Evolutionary conservation across 2,329 filamentous ascomycete species (phyloP).

Genomic region (Diaporthe capsici): DNA sequence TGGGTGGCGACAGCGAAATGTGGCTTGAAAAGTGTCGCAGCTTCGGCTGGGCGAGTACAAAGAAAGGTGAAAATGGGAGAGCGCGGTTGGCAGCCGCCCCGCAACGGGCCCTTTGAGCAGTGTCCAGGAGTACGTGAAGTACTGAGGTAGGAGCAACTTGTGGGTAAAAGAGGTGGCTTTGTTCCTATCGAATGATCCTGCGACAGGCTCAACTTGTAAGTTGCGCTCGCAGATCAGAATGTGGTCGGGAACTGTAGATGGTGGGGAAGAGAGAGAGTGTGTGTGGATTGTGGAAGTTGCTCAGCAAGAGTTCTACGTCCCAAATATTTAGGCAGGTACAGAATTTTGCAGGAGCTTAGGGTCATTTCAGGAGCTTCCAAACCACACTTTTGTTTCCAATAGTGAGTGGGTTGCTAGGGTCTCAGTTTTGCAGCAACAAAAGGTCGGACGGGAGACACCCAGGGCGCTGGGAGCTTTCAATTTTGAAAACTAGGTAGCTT

Average conservation of each 20-base stretch:
- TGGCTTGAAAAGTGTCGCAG: neutral
- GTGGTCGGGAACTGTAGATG: neutral
- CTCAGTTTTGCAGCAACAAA: neutral
- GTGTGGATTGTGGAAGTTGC: neutral
- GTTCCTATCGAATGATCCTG: neutral
- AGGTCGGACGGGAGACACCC: no score
- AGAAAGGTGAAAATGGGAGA: neutral
- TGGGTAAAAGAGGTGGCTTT: neutral
- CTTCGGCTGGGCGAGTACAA: neutral
- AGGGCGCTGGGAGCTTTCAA: neutral
- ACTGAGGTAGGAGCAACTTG: neutral
- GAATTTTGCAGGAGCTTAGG: neutral
- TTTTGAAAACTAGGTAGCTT: neutral
- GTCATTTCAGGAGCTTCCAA: neutral
- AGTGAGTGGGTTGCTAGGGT: neutral
- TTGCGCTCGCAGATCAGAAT: neutral
- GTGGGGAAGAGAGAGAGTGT: neutral
- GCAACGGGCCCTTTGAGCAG: conserved; percentile 13
- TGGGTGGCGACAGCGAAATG: neutral
- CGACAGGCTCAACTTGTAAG: neutral
- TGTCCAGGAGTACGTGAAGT: neutral
- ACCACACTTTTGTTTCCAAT: neutral
- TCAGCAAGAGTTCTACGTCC: neutral
- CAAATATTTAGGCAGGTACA: neutral
- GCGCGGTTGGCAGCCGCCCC: neutral